These are phyloP conservation scores for Aspergillus quadricinctus DNA, from an alignment of 2,329 filamentous ascomycete genomes.

Conservation along the genomic window DNA sequence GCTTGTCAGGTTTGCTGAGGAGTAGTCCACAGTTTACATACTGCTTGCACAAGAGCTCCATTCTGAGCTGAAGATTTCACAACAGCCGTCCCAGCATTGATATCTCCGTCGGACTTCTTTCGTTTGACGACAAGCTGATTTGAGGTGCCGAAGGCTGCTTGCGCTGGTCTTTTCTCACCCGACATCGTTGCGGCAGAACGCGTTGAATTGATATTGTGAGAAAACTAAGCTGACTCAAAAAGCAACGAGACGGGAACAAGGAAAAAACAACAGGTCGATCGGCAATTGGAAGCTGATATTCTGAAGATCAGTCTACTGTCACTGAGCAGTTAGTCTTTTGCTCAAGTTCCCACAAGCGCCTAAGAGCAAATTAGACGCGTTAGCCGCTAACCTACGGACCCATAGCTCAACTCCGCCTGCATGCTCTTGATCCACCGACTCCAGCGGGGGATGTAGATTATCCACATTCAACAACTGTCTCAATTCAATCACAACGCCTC, in stretches of 20 bases:
- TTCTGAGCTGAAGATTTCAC: constrained; percentile 53
- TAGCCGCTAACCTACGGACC: constrained; percentile 18
- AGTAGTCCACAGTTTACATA: constrained; percentile 41
- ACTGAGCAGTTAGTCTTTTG: not conserved
- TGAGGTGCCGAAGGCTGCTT: constrained; percentile 71
- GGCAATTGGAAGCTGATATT: not conserved
- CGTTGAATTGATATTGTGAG: constrained; percentile 1
- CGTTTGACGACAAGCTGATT: constrained; percentile 80
- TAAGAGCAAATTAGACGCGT: constrained; percentile 14
- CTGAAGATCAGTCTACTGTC: not conserved
- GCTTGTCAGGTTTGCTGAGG: not conserved
- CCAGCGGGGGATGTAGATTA: constrained; percentile 16
- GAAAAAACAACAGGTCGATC: not conserved
- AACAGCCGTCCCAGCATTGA: constrained; percentile 53
- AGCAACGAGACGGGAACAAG: not conserved
- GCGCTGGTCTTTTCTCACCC: constrained; percentile 86
- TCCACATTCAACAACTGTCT: constrained; percentile 5
- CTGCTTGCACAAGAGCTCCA: constrained; percentile 63
- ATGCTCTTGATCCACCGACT: constrained; percentile 13
- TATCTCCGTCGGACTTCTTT: constrained; percentile 66
- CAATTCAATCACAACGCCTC: not conserved
- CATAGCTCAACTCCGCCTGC: constrained; percentile 10
- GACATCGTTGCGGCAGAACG: constrained; percentile 58
- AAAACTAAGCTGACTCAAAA: not conserved
- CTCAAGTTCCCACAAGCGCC: constrained; percentile 5